Evolutionary conservation across 1,139 yeast species (phyloP).

Genomic region (Eremothecium cymbalariae): DNA sequence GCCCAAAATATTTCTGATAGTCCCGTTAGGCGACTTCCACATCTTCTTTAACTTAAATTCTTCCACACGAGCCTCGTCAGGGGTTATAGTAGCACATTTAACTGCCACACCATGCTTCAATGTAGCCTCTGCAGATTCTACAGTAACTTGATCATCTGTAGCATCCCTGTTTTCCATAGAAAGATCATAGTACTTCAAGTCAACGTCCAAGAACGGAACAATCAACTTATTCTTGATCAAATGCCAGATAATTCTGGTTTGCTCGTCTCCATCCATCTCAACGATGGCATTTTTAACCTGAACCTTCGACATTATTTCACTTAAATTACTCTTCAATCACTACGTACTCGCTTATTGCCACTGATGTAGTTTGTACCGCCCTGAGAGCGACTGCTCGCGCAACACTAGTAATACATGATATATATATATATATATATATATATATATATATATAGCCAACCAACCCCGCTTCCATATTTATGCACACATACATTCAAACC

Average conservation of each 20-base stretch:
- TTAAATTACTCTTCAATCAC: background rate
- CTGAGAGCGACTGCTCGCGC: background rate
- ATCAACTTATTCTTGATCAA: conserved; percentile 62
- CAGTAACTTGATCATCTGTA: conserved; percentile 64
- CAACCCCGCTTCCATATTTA: too few species aligned
- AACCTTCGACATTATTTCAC: conserved; percentile 37
- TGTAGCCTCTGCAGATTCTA: conserved; percentile 71
- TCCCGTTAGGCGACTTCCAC: conserved; percentile 86
- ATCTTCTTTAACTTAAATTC: conserved; percentile 68
- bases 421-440: background rate
- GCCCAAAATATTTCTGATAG: conserved; percentile 70
- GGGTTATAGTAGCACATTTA: conserved; percentile 81
- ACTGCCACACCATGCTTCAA: conserved; percentile 71
- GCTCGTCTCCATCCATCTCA: conserved; percentile 80
- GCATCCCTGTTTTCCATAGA: conserved; percentile 64
- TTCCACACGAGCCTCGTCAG: conserved; percentile 73
- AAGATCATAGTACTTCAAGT: conserved; percentile 67
- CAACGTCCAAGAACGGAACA: conserved; percentile 62
- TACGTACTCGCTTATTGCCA: background rate
- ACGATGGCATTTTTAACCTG: conserved; percentile 66
- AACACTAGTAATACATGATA: background rate
- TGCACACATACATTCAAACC: too few species aligned
- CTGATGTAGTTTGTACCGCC: background rate
- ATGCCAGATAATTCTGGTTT: conserved; percentile 81
- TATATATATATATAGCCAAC: conserved; percentile 1